Base-by-base conservation (phyloP, 1,139 yeast genomes). In the Nadsonia starkeyi-henricii region DNA sequence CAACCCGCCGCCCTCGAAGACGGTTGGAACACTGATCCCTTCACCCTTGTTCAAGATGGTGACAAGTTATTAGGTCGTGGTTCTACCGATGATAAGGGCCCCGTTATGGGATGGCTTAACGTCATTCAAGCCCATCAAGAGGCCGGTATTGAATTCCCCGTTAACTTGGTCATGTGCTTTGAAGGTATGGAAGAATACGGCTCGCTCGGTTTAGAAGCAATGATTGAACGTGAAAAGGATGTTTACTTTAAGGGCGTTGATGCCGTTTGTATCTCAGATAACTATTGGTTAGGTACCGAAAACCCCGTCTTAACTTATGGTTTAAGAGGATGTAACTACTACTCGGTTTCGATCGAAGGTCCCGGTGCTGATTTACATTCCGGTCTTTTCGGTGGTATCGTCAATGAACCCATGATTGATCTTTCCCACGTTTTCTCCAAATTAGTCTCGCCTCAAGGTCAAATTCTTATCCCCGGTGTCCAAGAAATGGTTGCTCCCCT, bases 131-230 rank as follows among this genome's bases (percentile, higher is more conserved):
- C 98, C 20, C 96, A 89, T 69, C 78, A 74, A 52, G 85, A 80
- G 58, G 76, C 86, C 55, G 86, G 85, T 28, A 66, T 85, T 64
- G 96, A 89, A 55, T 74, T 93, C 51, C 99, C 99, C 30, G 97
- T 91, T 55, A 91, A 91, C 70, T 70, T 91, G 60, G 77, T 86
- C 48, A 83, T 85, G 62, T 86, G 96, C 67, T 91, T 91, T 61
- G 99, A 91, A 71, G 98, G 98, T 53, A 91, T 91, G 99, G 99
- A 91, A 70, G 99, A 91, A 69, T 81, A 89, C 55, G 99, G 99
- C 20, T 86, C 96, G 30, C 69, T 85, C 48, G 97, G 98, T 28
- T 76, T 91, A 57, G 98, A 91, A 56, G 79, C 72, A 42, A 75
- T 91, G 61, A 83, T 91, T 61, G 80, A 80, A 47, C 66, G 71